Conservation (phyloP, 305 asterid genomes). For the Fraxinus sp. region DNA sequence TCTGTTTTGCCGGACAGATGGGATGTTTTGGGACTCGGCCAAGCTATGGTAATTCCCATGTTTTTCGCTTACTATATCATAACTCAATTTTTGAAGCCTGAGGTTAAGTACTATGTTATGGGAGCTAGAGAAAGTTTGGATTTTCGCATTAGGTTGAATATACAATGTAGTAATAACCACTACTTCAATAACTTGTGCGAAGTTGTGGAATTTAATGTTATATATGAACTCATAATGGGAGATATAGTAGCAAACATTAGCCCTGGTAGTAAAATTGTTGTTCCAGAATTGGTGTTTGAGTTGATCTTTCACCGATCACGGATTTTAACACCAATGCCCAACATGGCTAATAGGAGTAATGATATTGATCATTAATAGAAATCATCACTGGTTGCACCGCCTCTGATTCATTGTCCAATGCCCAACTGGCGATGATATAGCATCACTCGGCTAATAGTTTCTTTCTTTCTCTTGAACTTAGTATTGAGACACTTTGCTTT, state of each 20-base stretch:
- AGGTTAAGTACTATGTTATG: not conserved
- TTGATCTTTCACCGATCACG: not conserved
- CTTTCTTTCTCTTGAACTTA: not conserved
- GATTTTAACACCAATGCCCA: not conserved
- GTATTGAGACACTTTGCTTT: not conserved
- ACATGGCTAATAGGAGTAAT: not conserved
- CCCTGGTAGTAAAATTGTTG: not conserved
- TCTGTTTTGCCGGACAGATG: conserved; percentile 59
- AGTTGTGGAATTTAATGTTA: not conserved
- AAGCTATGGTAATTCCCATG: conserved; percentile 71
- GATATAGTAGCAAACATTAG: not conserved
- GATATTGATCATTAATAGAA: not conserved
- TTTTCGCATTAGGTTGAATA: not conserved
- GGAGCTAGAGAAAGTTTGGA: conserved; percentile 16
- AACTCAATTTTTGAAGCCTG: not conserved
- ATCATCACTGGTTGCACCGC: not conserved
- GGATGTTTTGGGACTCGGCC: conserved; percentile 96
- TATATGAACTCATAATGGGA: not conserved
- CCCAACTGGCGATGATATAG: not conserved
- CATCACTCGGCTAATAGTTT: not conserved
- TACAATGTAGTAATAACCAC: not conserved
- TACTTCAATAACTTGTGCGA: not conserved
- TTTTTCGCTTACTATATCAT: not conserved
- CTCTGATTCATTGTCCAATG: not conserved
- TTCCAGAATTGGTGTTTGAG: not conserved